Conservation (phyloP, 1,284 basidiomycete genomes). For the Malassezia japonica region DNA sequence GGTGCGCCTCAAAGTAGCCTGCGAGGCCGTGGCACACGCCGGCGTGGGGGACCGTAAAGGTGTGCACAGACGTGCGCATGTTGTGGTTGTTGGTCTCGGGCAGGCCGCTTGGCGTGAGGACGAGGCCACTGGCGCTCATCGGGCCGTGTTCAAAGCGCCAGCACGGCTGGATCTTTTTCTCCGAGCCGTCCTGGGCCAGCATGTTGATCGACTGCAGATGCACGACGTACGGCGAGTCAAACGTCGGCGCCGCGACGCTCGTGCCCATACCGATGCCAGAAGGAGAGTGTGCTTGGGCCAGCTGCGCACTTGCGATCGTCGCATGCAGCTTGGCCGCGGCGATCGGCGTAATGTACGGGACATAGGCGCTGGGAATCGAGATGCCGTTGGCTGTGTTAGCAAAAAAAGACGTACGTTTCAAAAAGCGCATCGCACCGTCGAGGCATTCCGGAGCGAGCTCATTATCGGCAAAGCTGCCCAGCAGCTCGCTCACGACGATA, state of each 20-base stretch:
- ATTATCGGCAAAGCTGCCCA: constrained; percentile 97
- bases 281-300: constrained; percentile 6
- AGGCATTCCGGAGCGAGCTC: constrained; percentile 95
- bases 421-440: constrained; percentile 77
- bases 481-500: constrained; percentile 85
- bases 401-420: constrained; percentile 29
- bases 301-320: constrained; percentile 17
- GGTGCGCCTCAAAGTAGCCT: constrained; percentile 90
- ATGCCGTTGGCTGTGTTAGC: constrained; percentile 65
- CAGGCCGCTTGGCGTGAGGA: constrained; percentile 33
- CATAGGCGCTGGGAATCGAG: constrained; percentile 92
- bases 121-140: constrained; percentile 23
- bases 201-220: constrained; percentile 74
- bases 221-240: constrained; percentile 94
- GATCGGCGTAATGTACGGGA: constrained; percentile 82
- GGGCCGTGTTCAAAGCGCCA: constrained; percentile 84
- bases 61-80: constrained; percentile 50
- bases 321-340: constrained; percentile 84
- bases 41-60: constrained; percentile 87
- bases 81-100: constrained; percentile 51
- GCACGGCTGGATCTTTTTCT: constrained; percentile 83
- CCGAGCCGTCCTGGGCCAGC: constrained; percentile 40
- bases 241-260: constrained; percentile 50
- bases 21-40: constrained; percentile 93
- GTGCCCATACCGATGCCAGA: constrained; percentile 15